Evolutionary conservation across 768 basidiomycete genomes (phyloP).

Genomic region (Postia placenta): DNA sequence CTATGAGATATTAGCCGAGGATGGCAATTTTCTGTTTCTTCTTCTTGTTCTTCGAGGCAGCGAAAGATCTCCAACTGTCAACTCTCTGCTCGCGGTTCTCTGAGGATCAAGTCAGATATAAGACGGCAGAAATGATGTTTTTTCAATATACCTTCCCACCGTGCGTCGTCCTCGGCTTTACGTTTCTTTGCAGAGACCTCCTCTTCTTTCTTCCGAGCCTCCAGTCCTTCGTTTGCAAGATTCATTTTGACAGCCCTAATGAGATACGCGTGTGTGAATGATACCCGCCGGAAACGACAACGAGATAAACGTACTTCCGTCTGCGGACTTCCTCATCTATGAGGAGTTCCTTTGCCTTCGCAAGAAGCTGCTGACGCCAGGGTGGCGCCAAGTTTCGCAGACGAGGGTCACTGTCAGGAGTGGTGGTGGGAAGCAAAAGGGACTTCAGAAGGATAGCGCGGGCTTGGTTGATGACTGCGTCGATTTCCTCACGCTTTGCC

Average conservation of each 20-base stretch:
- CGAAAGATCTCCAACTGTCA: slow-evolving; percentile 77
- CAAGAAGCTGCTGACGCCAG: slow-evolving; percentile 60
- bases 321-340: slow-evolving; percentile 88
- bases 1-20: slow-evolving; percentile 17
- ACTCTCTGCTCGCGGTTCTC: slow-evolving; percentile 71
- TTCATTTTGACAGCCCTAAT: slow-evolving; percentile 83
- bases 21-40: slow-evolving; percentile 59
- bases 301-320: slow-evolving; percentile 56
- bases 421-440: slow-evolving; percentile 54
- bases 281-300: background rate
- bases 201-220: slow-evolving; percentile 91
- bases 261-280: slow-evolving; percentile 1
- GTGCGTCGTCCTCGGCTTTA: slow-evolving; percentile 83
- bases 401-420: slow-evolving; percentile 51
- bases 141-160: slow-evolving; percentile 79
- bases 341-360: slow-evolving; percentile 75
- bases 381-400: slow-evolving; percentile 51
- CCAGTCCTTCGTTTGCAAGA: slow-evolving; percentile 85
- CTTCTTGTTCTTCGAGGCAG: slow-evolving; percentile 69
- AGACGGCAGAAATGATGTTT: background rate
- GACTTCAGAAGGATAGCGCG: slow-evolving; percentile 61
- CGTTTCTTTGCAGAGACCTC: slow-evolving; percentile 72
- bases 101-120: slow-evolving; percentile 7
- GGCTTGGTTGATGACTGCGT: slow-evolving; percentile 73
- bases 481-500: slow-evolving; percentile 73